phyloP scores from a whole-genome alignment of 768 basidiomycete species.

The Leccinum longicurvipes region DNA sequence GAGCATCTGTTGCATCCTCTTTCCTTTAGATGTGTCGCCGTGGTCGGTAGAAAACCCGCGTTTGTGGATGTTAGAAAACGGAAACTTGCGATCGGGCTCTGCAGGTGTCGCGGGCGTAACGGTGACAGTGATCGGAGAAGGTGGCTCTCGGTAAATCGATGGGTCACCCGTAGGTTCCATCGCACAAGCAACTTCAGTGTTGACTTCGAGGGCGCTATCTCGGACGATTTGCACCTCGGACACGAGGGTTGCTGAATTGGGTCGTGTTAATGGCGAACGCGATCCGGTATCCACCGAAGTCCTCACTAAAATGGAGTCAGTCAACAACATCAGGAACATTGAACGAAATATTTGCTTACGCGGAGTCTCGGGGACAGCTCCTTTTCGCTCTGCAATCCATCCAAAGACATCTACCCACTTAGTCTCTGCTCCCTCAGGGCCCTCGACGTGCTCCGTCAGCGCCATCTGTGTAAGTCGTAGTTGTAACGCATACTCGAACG shows the following conservation, averaged over 20 bases:
- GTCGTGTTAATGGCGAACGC: conserved; percentile 24
- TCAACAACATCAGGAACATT: neutral
- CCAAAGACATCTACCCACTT: conserved; percentile 83
- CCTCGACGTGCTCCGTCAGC: conserved; percentile 78
- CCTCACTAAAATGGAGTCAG: conserved; percentile 18
- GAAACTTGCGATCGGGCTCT: conserved; percentile 22
- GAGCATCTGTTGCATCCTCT: conserved; percentile 73
- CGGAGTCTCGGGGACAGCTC: conserved; percentile 26
- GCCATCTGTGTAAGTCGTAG: conserved; percentile 83
- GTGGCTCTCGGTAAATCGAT: neutral
- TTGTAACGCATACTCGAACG: conserved; percentile 78
- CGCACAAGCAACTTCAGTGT: neutral
- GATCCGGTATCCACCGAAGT: conserved; percentile 31
- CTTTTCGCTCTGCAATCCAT: conserved; percentile 73
- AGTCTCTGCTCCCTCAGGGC: conserved; percentile 75
- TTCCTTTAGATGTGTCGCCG: conserved; percentile 56
- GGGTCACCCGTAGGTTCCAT: conserved; percentile 5
- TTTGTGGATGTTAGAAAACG: conserved; percentile 16
- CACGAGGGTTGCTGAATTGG: conserved; percentile 11
- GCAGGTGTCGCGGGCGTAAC: conserved; percentile 62
- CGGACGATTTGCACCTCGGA: conserved; percentile 1
- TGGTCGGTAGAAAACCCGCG: conserved; percentile 32
- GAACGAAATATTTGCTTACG: conserved; percentile 14
- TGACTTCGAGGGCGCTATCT: conserved; percentile 13
- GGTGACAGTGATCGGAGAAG: conserved; percentile 51